These are phyloP conservation scores for Suhomyces terraborum DNA, from an alignment of 1,139 yeast species.

Conservation along the genomic window DNA sequence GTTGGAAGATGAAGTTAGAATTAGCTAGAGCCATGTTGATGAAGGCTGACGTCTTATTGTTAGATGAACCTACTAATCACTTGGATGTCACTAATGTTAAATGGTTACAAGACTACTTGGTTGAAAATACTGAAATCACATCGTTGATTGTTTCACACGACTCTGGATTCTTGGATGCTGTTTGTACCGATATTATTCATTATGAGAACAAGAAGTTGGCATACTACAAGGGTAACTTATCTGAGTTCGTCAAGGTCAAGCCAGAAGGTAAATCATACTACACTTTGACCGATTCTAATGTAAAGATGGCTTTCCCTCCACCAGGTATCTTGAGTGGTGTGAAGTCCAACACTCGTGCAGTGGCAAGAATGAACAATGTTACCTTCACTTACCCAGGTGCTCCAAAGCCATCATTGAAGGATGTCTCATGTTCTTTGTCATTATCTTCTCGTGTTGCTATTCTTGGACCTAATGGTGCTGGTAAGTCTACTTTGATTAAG, in stretches of 20 bases:
- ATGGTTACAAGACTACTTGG: constrained; percentile 89
- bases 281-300: constrained; percentile 90
- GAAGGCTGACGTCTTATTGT: constrained; percentile 91
- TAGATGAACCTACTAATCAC: constrained; percentile 99
- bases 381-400: constrained; percentile 92
- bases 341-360: constrained; percentile 91
- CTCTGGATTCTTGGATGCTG: constrained; percentile 92
- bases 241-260: constrained; percentile 85
- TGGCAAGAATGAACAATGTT: constrained; percentile 85
- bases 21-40: constrained; percentile 97
- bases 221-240: constrained; percentile 93
- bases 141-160: constrained; percentile 97
- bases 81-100: constrained; percentile 91
- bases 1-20: constrained; percentile 99
- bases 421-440: constrained; percentile 86
- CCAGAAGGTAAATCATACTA: constrained; percentile 98
- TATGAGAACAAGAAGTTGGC: constrained; percentile 94
- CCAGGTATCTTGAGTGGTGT: constrained; percentile 97
- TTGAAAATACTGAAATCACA: constrained; percentile 81
- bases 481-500: constrained; percentile 94
- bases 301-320: constrained; percentile 97
- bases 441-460: constrained; percentile 95
- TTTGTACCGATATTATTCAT: constrained; percentile 95
- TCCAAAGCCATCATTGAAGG: constrained; percentile 71
- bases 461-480: constrained; percentile 98